A percentile compares a stretch with the other conserved stretches of the same genome.
Evolutionary conservation across 176 grass and related monocot genomes (phyloP).

Genomic region (Aegilops sharonensis): DNA sequence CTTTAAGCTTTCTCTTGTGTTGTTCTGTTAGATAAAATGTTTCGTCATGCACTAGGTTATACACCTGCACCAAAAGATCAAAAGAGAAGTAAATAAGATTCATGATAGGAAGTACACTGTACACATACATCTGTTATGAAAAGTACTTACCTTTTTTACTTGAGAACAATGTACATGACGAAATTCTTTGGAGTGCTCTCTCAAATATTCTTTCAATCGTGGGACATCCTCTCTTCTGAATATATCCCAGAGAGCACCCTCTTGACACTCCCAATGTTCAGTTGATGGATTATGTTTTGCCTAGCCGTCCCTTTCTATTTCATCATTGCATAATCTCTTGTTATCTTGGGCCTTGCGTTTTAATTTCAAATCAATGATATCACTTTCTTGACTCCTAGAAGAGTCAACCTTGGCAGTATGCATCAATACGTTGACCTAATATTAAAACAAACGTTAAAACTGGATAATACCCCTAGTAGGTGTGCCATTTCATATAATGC

Average conservation of each 20-base stretch:
- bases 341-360: slow-evolving; percentile 28
- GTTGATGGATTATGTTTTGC: not conserved
- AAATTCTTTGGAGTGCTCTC: too few species aligned
- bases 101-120: too few species aligned
- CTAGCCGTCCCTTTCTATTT: not conserved
- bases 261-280: not conserved
- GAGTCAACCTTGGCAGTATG: slow-evolving; percentile 39
- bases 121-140: too few species aligned
- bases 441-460: too few species aligned
- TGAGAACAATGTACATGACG: slow-evolving; percentile 30
- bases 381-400: slow-evolving; percentile 10
- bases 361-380: slow-evolving; percentile 26
- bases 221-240: too few species aligned
- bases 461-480: too few species aligned
- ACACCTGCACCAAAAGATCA: slow-evolving; percentile 30
- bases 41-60: slow-evolving; percentile 24
- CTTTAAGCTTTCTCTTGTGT: too few species aligned
- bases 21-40: slow-evolving; percentile 21
- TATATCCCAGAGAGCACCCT: slow-evolving; percentile 63
- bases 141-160: too few species aligned
- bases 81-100: not conserved
- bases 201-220: too few species aligned
- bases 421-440: not conserved
- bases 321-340: not conserved
- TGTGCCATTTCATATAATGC: too few species aligned